Base-by-base conservation (phyloP, 208 protist species). In the Trypanosoma brucei region DNA sequence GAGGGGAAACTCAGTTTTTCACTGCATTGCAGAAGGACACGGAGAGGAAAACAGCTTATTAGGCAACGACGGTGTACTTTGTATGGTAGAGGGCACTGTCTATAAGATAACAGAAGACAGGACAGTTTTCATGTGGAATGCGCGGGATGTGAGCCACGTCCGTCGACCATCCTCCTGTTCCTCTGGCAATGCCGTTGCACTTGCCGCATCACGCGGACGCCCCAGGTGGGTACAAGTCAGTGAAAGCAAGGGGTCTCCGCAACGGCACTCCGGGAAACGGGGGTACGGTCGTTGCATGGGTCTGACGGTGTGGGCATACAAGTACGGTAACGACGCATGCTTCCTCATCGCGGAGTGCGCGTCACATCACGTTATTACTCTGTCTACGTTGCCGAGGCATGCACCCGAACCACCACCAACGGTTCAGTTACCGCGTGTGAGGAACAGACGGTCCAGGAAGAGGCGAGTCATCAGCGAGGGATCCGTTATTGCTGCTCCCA, bases 51-150 rank as follows among this genome's bases (percentile, higher is more conserved):
- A 22, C 51, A 55, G 7, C 1, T 13, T 5, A 2, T 14, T 14
- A 11, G 14, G 3, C 30, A 9, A 14, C 30, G 49, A 31, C 50
- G 64, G 33, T 35, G 22, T 57, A 11, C 0, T 57, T 6, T 63
- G 50, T 54, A 7, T 35, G 6, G 58, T 45, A 36, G 65, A 42
- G 13, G 42, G 44, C 4, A 57, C 9, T n/a, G 22, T 70, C 0
- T 70, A 64, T 51, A 59, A 44, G 39, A 30, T 70, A 3, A 52
- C n/a, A 7, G 31, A n/a, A 34, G 33, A 54, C 1, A 38, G 52
- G 9, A 8, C 55, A 37, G 42, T 46, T 14, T 50, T 39, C 11
- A 45, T 55, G 44, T 68, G 52, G 62, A 45, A 68, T 46, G 2
- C 36, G 0, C 0, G n/a, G 14, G 55, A 55, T 11, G 6, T 60